These are phyloP conservation scores for Tetracladium marchalianum DNA, from an alignment of 495 filamentous ascomycete species.

Conservation along the genomic window DNA sequence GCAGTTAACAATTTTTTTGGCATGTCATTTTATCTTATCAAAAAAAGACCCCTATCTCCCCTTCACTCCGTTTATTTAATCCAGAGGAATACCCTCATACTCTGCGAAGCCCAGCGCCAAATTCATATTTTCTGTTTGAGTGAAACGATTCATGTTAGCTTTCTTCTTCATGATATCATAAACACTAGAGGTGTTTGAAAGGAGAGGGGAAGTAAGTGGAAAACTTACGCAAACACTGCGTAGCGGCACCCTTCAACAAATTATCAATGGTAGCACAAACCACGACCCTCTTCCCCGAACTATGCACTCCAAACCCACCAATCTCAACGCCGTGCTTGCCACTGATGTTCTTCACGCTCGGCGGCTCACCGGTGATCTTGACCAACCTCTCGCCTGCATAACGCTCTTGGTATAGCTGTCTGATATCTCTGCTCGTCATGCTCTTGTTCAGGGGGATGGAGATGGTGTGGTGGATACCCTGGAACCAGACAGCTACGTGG, in stretches of 20 bases:
- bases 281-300: slow-evolving; percentile 78
- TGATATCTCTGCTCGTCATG: slow-evolving; percentile 85
- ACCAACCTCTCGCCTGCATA: slow-evolving; percentile 94
- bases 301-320: slow-evolving; percentile 89
- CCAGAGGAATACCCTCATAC: slow-evolving; percentile 80
- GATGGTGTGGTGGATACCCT: slow-evolving; percentile 90
- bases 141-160: slow-evolving; percentile 3
- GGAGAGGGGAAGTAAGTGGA: slow-evolving; percentile 1
- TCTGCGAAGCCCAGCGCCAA: slow-evolving; percentile 86
- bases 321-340: slow-evolving; percentile 91
- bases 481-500: slow-evolving; percentile 96
- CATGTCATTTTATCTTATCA: no score
- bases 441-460: slow-evolving; percentile 74
- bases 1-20: no score
- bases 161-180: not conserved
- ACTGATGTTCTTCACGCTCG: slow-evolving; percentile 78
- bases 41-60: no score
- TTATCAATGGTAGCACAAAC: slow-evolving; percentile 98
- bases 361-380: slow-evolving; percentile 81
- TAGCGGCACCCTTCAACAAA: slow-evolving; percentile 90
- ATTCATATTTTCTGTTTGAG: slow-evolving; percentile 81
- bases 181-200: not conserved
- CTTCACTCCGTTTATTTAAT: slow-evolving; percentile 25
- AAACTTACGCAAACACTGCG: slow-evolving; percentile 82
- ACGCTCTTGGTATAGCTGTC: slow-evolving; percentile 89